Percentiles rank a stretch among this genome's conserved stretches.
Evolutionary conservation across 257 asterid genomes (phyloP).

Genomic region (Gentiana macrophylla): DNA sequence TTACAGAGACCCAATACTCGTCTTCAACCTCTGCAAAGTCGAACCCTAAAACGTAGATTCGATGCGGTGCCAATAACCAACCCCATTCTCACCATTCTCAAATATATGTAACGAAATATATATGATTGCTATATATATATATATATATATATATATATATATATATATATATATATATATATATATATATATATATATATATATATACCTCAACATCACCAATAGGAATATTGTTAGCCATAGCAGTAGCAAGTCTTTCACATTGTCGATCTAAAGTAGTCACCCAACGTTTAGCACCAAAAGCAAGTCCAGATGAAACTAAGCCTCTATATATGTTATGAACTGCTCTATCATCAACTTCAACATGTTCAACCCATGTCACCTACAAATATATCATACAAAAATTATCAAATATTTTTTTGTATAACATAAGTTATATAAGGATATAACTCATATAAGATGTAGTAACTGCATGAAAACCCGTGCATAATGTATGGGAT

Average conservation of each 20-base stretch:
- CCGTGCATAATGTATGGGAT: slow-evolving; percentile 36
- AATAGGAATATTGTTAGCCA: slow-evolving; percentile 28
- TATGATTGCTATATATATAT: no score
- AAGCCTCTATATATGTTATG: slow-evolving; percentile 23
- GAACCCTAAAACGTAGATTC: no score
- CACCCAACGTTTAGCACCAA: slow-evolving; percentile 36
- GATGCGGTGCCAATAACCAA: no score
- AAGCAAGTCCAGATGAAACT: slow-evolving; percentile 24
- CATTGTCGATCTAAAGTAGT: slow-evolving; percentile 32
- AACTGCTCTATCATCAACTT: slow-evolving; percentile 29
- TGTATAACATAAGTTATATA: neutral
- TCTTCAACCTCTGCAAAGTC: no score
- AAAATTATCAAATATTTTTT: neutral
- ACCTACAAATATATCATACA: slow-evolving; percentile 5
- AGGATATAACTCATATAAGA: no score
- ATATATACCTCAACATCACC: slow-evolving; percentile 23
- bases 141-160: no score
- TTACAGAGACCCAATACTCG: no score
- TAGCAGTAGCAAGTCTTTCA: slow-evolving; percentile 28
- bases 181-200: no score
- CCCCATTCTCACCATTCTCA: no score
- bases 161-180: no score
- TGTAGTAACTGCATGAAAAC: neutral
- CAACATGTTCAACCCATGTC: slow-evolving; percentile 29
- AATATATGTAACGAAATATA: no score